Conservation (phyloP, 2,329 filamentous ascomycete species). For the Ilyonectria destructans region DNA sequence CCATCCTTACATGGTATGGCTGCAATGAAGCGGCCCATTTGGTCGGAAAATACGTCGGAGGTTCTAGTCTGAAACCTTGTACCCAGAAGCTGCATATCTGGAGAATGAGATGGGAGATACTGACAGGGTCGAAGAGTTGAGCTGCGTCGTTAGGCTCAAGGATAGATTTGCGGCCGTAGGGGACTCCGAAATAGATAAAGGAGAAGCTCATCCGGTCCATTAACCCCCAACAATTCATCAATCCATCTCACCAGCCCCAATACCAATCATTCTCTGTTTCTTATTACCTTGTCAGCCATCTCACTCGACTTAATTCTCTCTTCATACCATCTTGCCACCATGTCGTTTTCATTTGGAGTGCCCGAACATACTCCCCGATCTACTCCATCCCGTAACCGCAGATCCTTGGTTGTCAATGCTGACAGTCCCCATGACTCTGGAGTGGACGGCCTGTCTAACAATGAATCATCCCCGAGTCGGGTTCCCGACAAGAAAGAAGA, state of each 20-base stretch:
- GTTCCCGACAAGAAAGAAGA: background rate
- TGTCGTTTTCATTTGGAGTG: background rate
- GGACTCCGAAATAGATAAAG: background rate
- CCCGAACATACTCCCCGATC: background rate
- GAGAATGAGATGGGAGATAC: slow-evolving; percentile 3
- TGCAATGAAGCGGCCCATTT: background rate
- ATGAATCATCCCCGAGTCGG: background rate
- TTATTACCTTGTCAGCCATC: background rate
- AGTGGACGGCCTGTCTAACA: slow-evolving; percentile 1
- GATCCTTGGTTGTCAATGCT: background rate
- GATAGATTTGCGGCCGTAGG: background rate
- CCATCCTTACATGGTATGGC: background rate
- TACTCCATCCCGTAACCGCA: background rate
- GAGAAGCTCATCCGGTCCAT: background rate
- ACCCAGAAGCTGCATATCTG: slow-evolving; percentile 10
- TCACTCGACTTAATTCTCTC: background rate
- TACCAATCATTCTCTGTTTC: background rate
- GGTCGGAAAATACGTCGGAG: background rate
- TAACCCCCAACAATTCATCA: background rate
- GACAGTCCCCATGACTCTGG: slow-evolving; percentile 7
- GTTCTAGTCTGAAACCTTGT: background rate
- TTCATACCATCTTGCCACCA: background rate
- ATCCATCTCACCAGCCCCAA: background rate
- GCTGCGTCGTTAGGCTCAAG: background rate
- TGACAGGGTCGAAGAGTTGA: background rate